Evolutionary conservation across 192 early-diverging fungal genomes (phyloP), one percentile per base, ranked within the genome.

Genomic region (Linnemannia zychae): DNA sequence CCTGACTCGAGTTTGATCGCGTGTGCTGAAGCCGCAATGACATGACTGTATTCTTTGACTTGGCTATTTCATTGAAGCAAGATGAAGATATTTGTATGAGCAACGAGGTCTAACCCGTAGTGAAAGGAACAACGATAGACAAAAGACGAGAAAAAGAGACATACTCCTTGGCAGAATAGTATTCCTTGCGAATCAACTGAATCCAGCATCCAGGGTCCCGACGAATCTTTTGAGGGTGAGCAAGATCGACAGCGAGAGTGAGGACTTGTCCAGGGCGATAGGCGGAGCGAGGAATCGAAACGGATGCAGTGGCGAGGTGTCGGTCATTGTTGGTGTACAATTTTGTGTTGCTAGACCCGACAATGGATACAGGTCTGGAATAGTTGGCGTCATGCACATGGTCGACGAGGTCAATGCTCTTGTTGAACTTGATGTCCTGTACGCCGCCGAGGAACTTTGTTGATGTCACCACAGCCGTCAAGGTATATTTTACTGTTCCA

Each of bases 121-220:
- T 53, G 18, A 28, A 60, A 36, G 13, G 6, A 24, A 28, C 16
- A 34, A 49, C 66, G 15, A 67, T 7, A 63, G n/a, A 6, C 17
- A 67, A 5, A 36, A 18, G 47, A 2, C 18, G 16, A 18, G 15
- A 12, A 48, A 20, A 11, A n/a, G 34, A 5, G 2, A 78, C 81
- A 17, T 84, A 84, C 81, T 84, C 74, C 60, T 76, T 76, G 15
- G 81, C 81, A 1, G 44, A 31, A 38, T 71, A 84, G 15, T 20
- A 33, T 38, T 84, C 81, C 34, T 84, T 84, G 17, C 81, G 75
- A 20, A 84, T 16, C 36, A 84, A 63, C 69, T 84, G 75, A 33
- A 84, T 74, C 81, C 81, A 84, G 33, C 81, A 84, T 0, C 76
- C 81, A 15, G 81, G 76, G 36, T 84, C 75, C 7, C 81, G 76